Percentiles rank a stretch among this genome's conserved stretches.
phyloP scores from a whole-genome alignment of 2,329 filamentous ascomycete species.

The Ophiostoma novo-ulmi region DNA sequence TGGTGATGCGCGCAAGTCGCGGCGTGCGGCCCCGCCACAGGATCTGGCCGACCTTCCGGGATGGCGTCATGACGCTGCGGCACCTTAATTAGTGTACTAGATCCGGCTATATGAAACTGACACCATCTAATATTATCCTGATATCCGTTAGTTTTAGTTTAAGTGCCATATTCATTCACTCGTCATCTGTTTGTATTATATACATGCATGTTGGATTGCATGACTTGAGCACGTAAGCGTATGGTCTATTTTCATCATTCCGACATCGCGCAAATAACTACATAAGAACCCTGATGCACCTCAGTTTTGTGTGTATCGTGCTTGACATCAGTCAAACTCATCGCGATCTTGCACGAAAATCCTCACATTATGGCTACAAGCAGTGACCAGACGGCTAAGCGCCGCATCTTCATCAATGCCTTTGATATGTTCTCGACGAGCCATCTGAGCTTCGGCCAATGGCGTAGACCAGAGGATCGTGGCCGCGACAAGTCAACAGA shows the following conservation, averaged over 20 bases:
- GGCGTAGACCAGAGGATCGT: not conserved
- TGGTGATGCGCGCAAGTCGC: constrained; percentile 14
- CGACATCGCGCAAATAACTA: not conserved
- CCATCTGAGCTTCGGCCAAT: constrained; percentile 8
- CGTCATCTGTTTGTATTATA: not conserved
- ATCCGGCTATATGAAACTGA: not conserved
- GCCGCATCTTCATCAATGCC: constrained; percentile 9
- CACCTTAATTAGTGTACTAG: not conserved
- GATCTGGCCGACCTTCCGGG: constrained; percentile 11
- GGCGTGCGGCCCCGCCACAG: constrained; percentile 9
- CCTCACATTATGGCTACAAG: not conserved
- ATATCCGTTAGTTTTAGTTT: not conserved
- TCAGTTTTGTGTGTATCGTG: not conserved
- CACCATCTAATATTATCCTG: not conserved
- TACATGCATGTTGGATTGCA: not conserved
- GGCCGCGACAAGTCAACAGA: not conserved
- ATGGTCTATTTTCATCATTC: not conserved
- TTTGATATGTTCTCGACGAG: constrained; percentile 5
- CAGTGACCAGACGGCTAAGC: not conserved
- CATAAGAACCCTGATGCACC: not conserved
- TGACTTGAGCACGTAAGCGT: not conserved
- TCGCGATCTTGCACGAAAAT: not conserved
- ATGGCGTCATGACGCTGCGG: not conserved
- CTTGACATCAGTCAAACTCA: not conserved
- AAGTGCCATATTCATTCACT: not conserved